Evolutionary conservation across 352 stramenopile genomes (phyloP).

Genomic region (Phytophthora sp.): DNA sequence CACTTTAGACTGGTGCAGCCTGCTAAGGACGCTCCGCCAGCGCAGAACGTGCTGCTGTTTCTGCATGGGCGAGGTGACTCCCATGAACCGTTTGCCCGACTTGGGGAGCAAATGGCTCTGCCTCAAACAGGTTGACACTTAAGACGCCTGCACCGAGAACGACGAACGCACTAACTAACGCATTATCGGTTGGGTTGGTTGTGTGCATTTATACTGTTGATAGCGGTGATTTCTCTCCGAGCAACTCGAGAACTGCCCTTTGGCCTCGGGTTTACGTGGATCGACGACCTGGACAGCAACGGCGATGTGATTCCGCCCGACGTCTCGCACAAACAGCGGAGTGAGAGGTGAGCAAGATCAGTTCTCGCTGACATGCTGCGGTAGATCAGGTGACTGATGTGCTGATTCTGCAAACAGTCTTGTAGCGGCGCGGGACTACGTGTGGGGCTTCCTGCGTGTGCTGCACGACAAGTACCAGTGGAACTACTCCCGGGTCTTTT

Average conservation of each 20-base stretch:
- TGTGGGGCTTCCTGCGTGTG: conserved; percentile 53
- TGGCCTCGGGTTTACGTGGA: conserved; percentile 59
- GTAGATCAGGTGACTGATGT: background rate
- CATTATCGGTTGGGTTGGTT: background rate
- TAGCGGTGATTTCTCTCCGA: conserved; percentile 55
- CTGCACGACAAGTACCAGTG: conserved; percentile 58
- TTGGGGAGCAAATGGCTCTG: conserved; percentile 60
- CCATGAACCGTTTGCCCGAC: conserved; percentile 51
- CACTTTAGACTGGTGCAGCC: conserved; percentile 38
- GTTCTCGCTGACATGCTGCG: background rate
- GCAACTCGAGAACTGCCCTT: conserved; percentile 65
- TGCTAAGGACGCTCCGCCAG: conserved; percentile 16
- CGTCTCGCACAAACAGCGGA: conserved; percentile 42
- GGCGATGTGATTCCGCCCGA: conserved; percentile 55
- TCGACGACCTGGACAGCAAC: conserved; percentile 55
- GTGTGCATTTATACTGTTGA: background rate
- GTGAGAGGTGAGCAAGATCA: conserved; percentile 36
- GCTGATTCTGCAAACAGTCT: conserved; percentile 36
- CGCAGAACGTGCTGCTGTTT: conserved; percentile 68
- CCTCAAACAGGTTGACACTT: conserved; percentile 60
- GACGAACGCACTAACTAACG: background rate
- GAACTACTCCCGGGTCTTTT: conserved; percentile 57
- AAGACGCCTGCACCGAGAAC: background rate
- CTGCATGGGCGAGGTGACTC: conserved; percentile 69
- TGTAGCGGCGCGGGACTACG: conserved; percentile 32